phyloP scores from a whole-genome alignment of 208 protist species.

The Leishmania lainsoni region DNA sequence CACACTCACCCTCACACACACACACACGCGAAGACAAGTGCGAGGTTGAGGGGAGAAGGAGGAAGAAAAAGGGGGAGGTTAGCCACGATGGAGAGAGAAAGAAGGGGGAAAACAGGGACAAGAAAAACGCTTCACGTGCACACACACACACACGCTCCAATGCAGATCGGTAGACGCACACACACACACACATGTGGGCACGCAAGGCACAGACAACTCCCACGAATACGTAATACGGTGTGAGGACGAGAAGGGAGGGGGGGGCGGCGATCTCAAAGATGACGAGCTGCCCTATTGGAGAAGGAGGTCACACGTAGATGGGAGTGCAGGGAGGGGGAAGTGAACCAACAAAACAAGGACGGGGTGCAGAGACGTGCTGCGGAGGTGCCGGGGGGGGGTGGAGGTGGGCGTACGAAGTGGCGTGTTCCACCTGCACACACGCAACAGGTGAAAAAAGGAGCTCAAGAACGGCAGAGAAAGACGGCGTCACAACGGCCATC shows the following conservation, averaged over 20 bases:
- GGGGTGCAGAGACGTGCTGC: not conserved
- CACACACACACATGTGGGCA: not conserved
- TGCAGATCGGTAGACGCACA: not conserved
- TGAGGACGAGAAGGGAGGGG: not conserved
- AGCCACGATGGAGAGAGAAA: not conserved
- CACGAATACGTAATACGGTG: not conserved
- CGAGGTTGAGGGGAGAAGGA: not conserved
- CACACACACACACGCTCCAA: not conserved
- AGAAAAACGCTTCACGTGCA: not conserved
- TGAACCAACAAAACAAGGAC: not conserved
- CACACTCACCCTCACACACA: not conserved
- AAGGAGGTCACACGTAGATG: not conserved
- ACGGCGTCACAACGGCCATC: too few species aligned
- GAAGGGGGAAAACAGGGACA: not conserved
- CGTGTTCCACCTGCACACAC: not conserved
- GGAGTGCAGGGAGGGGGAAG: not conserved
- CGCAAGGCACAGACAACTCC: not conserved
- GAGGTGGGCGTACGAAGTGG: not conserved
- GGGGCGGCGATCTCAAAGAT: too few species aligned
- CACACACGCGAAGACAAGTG: not conserved
- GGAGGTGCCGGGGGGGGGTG: not conserved
- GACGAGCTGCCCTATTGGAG: not conserved
- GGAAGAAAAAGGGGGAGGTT: not conserved
- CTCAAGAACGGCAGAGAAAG: not conserved
- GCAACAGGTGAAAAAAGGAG: not conserved